These are phyloP conservation scores for Azolla pinnata DNA, from an alignment of 75 land plant species.

Conservation along the genomic window DNA sequence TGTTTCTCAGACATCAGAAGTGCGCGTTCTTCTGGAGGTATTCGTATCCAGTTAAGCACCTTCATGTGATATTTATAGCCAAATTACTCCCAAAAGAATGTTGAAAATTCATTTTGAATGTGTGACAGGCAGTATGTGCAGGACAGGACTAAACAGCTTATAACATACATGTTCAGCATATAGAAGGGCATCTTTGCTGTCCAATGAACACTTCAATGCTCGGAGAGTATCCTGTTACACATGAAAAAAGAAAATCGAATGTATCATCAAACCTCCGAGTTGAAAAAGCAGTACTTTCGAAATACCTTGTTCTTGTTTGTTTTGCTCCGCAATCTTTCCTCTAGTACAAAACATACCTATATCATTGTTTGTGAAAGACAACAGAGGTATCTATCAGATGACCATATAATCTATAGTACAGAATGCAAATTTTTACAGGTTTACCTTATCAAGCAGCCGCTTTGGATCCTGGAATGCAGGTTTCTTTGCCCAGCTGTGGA, in stretches of 20 bases:
- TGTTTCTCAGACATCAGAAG: slow-evolving; percentile 59
- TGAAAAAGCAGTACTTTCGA: no score
- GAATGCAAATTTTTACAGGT: not conserved
- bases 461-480: slow-evolving; percentile 81
- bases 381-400: not conserved
- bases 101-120: no score
- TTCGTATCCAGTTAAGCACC: slow-evolving; percentile 76
- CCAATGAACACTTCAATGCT: slow-evolving; percentile 50
- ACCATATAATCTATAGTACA: not conserved
- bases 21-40: slow-evolving; percentile 70
- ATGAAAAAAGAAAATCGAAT: not conserved
- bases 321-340: slow-evolving; percentile 65
- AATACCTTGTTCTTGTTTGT: slow-evolving; percentile 67
- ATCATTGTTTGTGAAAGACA: not conserved
- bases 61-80: no score
- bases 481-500: slow-evolving; percentile 91
- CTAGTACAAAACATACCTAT: slow-evolving; percentile 86
- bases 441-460: slow-evolving; percentile 81
- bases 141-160: not conserved
- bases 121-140: no score
- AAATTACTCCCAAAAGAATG: no score
- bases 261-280: not conserved
- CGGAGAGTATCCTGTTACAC: slow-evolving; percentile 55
- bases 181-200: slow-evolving; percentile 53
- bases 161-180: slow-evolving; percentile 84